Evolutionary conservation across 2,329 filamentous ascomycete genomes (phyloP).

Genomic region (Aspergillus intermedius): DNA sequence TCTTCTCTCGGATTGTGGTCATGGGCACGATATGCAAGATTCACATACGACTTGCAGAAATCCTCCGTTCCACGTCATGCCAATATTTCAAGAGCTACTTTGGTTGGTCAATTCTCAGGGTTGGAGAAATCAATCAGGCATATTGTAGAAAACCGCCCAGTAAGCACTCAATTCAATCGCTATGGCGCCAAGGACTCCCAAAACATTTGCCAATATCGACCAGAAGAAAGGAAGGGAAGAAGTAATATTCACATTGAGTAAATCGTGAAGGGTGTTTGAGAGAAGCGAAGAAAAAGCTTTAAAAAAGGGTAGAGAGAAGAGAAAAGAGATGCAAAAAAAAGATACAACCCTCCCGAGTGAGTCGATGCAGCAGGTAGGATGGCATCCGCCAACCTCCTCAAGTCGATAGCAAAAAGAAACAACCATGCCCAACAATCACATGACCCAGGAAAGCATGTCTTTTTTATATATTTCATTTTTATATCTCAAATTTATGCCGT

Average conservation of each 20-base stretch:
- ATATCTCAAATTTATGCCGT: slow-evolving; percentile 17
- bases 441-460: neutral
- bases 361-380: neutral
- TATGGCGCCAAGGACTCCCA: neutral
- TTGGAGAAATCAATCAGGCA: no score
- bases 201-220: neutral
- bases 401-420: neutral
- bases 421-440: neutral
- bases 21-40: no score
- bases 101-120: no score
- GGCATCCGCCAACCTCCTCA: neutral
- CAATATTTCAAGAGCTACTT: no score
- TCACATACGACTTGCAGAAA: no score
- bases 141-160: no score
- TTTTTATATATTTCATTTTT: neutral
- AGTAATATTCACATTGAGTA: neutral
- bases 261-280: neutral
- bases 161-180: neutral
- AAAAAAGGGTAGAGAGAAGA: neutral
- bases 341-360: neutral
- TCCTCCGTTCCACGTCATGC: no score
- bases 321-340: neutral
- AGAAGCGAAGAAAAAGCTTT: neutral
- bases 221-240: neutral
- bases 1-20: no score